Percentiles rank a stretch among this genome's conserved stretches.
Conservation (phyloP, 2,329 filamentous ascomycete genomes). For the Bipolaris gigantea region DNA sequence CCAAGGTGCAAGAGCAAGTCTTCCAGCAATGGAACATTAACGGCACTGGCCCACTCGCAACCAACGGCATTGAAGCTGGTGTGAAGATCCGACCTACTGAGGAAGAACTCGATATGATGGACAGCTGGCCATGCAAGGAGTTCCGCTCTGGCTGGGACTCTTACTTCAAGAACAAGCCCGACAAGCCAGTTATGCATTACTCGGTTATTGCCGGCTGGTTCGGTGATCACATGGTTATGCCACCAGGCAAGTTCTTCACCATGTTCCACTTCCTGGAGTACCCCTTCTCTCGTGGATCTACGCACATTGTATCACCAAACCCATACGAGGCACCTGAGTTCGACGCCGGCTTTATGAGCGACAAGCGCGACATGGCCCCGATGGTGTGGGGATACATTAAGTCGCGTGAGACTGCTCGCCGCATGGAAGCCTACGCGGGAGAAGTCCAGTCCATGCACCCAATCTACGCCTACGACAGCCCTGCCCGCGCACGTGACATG, state of each 20-base stretch:
- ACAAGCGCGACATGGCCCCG: slow-evolving; percentile 80
- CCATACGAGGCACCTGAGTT: slow-evolving; percentile 77
- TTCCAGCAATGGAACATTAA: slow-evolving; percentile 79
- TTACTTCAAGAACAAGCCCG: slow-evolving; percentile 82
- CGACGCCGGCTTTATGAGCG: slow-evolving; percentile 82
- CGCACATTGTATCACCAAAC: slow-evolving; percentile 70
- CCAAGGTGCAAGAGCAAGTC: slow-evolving; percentile 71
- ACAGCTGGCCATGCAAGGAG: slow-evolving; percentile 72
- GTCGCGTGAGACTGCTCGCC: slow-evolving; percentile 75
- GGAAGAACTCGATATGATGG: slow-evolving; percentile 68
- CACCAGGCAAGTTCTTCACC: slow-evolving; percentile 77
- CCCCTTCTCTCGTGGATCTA: slow-evolving; percentile 54
- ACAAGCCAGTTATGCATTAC: slow-evolving; percentile 88
- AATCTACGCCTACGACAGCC: slow-evolving; percentile 70
- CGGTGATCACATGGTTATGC: slow-evolving; percentile 61
- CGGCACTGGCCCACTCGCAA: slow-evolving; percentile 75
- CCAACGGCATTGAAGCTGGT: slow-evolving; percentile 78
- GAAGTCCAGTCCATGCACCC: slow-evolving; percentile 69
- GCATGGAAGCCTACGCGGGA: slow-evolving; percentile 77
- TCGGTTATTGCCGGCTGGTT: slow-evolving; percentile 65
- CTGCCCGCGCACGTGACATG: slow-evolving; percentile 71
- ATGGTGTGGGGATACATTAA: slow-evolving; percentile 83
- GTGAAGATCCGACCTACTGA: slow-evolving; percentile 75
- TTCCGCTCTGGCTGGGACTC: slow-evolving; percentile 76
- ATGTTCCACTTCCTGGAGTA: slow-evolving; percentile 53